Evolutionary conservation across 176 grass and related monocot species (phyloP).

Genomic region (Oryza rufipogon): DNA sequence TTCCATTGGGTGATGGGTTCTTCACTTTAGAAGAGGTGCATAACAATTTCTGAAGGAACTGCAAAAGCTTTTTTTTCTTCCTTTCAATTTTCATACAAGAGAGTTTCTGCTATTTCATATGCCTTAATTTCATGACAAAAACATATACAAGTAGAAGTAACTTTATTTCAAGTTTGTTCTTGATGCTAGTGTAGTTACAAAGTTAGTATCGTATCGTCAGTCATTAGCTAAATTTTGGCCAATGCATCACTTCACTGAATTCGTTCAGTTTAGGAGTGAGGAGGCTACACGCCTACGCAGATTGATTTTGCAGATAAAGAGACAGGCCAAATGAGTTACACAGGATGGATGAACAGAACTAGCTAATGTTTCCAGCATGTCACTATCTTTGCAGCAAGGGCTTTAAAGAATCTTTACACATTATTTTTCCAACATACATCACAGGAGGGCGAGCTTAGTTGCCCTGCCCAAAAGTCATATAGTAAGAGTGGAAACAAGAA

Average conservation of each 20-base stretch:
- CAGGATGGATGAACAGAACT: neutral
- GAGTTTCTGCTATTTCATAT: neutral
- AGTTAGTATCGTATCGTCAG: neutral
- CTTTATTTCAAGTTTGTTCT: too few relatives aligned
- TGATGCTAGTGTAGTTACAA: too few relatives aligned
- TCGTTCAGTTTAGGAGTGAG: neutral
- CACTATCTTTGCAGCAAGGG: conserved; percentile 42
- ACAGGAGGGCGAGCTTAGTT: conserved; percentile 35
- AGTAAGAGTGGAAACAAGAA: conserved; percentile 32
- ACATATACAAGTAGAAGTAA: too few relatives aligned
- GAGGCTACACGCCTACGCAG: neutral
- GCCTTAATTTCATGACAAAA: neutral
- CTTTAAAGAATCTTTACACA: conserved; percentile 55
- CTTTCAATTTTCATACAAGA: too few relatives aligned
- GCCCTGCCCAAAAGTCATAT: conserved; percentile 47
- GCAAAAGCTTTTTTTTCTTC: too few relatives aligned
- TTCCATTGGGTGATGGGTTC: too few relatives aligned
- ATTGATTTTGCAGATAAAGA: neutral
- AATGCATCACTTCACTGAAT: neutral
- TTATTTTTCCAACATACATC: conserved; percentile 53
- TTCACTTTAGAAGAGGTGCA: too few relatives aligned
- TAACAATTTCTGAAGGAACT: too few relatives aligned
- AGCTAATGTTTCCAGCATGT: conserved; percentile 40
- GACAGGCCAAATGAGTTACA: neutral
- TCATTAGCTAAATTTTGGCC: neutral